Base-by-base conservation (phyloP, 169 alveolate species). In the Condylostoma magnum region DNA sequence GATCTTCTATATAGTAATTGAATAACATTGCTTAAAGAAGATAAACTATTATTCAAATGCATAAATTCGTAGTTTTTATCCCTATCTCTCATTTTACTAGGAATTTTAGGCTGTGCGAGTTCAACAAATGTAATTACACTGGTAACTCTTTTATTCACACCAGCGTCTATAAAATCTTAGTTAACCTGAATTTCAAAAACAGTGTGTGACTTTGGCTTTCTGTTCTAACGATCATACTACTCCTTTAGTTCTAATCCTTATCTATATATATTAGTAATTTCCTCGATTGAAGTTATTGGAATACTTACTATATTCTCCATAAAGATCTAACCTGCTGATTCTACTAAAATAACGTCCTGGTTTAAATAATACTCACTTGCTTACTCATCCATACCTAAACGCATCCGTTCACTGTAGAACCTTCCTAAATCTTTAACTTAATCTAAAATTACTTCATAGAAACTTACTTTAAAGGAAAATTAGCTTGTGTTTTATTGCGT, bases 111-210 rank as follows among this genome's bases (percentile, higher is more conserved):
- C 6, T 10, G 6, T 55, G 27, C 31, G 20, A 60, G 12, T 8
- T 60, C 71, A 10, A 60, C 71, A n/a, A 60, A 8, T 22, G 15
- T 18, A 36, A 60, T 6, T 60, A 52, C 20, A 20, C 46, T 55
- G 25, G 56, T 60, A 38, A 38, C 15, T 30, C 22, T 41, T 1
- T 41, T 31, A 41, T n/a, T 37, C 12, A 25, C 25, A 25, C 25
- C 31, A 25, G 33, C 60, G 12, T n/a, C 18, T 27, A 38, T 60
- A n/a, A 15, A 12, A 2, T 41, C 43, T 41, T 60, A 55, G 1
- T n/a, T 36, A 0, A 60, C 36, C 2, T 18, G 36, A 6, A 60
- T 41, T 22, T 28, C 18, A n/a, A 60, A 27, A 8, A 60, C 30
- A n/a, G 57, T 36, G 1, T 33, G 25, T 38, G 31, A 22, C n/a